Percentiles rank a stretch among this genome's conserved stretches.
Conservation (phyloP, 768 basidiomycete species). For the Mycena filopes region DNA sequence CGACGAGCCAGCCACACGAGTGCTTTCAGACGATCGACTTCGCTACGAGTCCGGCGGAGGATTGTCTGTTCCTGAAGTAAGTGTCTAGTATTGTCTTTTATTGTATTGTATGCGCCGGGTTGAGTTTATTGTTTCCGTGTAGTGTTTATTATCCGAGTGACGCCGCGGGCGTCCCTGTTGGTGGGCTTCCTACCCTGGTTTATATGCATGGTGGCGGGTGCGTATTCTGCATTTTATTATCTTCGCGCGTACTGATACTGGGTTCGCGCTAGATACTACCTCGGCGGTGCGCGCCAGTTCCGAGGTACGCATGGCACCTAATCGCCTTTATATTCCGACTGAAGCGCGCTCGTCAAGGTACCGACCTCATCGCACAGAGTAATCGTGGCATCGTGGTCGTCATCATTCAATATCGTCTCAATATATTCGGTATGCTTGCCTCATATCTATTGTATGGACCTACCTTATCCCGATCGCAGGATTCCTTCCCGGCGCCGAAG, state of each 20-base stretch:
- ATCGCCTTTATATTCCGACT: too few species aligned
- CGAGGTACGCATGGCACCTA: too few species aligned
- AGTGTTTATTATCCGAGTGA: constrained; percentile 51
- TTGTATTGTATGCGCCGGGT: background rate
- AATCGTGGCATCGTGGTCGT: too few species aligned
- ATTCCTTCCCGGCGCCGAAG: constrained; percentile 43
- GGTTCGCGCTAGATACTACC: too few species aligned
- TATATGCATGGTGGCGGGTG: constrained; percentile 54
- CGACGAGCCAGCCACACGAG: constrained; percentile 23
- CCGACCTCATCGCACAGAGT: too few species aligned
- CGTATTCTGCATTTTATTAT: too few species aligned
- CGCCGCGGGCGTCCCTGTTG: constrained; percentile 27
- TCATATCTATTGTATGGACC: too few species aligned
- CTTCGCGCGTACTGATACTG: too few species aligned
- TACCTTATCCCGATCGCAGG: too few species aligned
- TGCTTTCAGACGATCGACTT: constrained; percentile 34
- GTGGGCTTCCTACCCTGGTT: constrained; percentile 50
- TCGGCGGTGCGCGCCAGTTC: too few species aligned
- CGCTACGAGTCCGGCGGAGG: constrained; percentile 30
- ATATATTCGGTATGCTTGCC: background rate
- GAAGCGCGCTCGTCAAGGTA: too few species aligned
- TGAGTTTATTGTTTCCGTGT: background rate
- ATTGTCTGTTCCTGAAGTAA: constrained; percentile 8
- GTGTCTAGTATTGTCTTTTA: background rate
- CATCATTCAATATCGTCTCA: too few species aligned